Conservation (phyloP, 164 flowering plant species). For the Dillenia suffruticosa region DNA sequence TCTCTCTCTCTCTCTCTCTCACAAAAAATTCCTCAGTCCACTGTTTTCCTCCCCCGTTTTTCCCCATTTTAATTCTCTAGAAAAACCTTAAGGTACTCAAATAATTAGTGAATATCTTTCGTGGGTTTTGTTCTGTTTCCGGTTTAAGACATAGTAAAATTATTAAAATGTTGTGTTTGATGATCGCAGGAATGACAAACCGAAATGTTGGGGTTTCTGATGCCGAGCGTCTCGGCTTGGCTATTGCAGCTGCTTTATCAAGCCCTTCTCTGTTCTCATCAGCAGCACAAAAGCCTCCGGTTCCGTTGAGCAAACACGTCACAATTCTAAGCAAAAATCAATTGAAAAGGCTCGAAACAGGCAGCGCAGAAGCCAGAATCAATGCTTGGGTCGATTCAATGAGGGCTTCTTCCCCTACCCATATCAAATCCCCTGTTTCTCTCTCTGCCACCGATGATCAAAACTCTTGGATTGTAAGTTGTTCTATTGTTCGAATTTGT, state of each 20-base stretch:
- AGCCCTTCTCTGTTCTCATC: conserved; percentile 28
- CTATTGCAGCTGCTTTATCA: conserved; percentile 22
- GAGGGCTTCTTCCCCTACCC: conserved; percentile 72
- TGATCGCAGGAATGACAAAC: conserved; percentile 43
- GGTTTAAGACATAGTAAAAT: background rate
- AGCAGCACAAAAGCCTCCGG: conserved; percentile 32
- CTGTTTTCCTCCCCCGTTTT: background rate
- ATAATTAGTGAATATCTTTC: background rate
- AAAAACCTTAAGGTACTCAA: no score
- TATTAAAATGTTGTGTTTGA: conserved; percentile 1
- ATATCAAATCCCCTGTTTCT: conserved; percentile 21
- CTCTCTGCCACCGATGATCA: conserved; percentile 22
- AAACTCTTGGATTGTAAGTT: conserved; percentile 35
- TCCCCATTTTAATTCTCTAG: no score
- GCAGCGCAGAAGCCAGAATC: conserved; percentile 25
- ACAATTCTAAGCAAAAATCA: conserved; percentile 31
- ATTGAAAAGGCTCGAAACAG: conserved; percentile 38
- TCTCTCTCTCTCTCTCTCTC: background rate
- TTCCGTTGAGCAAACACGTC: conserved; percentile 22
- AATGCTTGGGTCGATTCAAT: conserved; percentile 81
- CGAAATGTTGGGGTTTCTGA: conserved; percentile 47
- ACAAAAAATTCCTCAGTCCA: background rate
- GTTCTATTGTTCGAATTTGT: no score
- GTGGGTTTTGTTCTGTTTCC: background rate
- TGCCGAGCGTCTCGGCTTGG: conserved; percentile 20